Evolutionary conservation across 1,139 yeast species (phyloP), one percentile per base, ranked within the genome.

Genomic region (Spencermartinsiella ligniputridi): DNA sequence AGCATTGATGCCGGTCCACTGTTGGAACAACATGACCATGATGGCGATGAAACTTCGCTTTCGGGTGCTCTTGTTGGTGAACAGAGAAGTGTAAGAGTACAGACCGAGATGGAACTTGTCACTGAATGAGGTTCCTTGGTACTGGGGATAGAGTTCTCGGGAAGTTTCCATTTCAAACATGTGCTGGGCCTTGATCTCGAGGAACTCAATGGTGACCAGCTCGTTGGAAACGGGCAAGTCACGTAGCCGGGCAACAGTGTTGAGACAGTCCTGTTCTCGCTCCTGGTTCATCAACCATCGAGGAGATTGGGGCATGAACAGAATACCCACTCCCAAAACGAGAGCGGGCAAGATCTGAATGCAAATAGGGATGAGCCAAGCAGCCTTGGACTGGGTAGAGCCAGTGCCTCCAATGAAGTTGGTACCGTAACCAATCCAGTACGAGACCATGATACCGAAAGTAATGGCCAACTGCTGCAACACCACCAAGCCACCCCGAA

Each of bases 381-480:
- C 79, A 70, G 61, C 74, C 57, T 19, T 32, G 13, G 42, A 16
- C 34, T 46, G 43, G 18, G 46, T 45, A 9, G 49, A 49, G 4
- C 46, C 46, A 54, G 65, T 74, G 60, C 75, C 73, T 66, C 46
- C 79, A 74, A 59, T 57, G 44, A 56, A 63, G 38, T 56, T 62
- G 40, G 50, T 78, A 74, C 51, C 87, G 69, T 61, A 77, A 76
- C 37, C 86, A 70, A 55, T 79, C 89, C 90, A 84, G 67, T 85
- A 83, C 9, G 90, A 87, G 56, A 82, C 67, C 55, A 79, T 73
- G 38, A 87, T 81, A 57, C 92, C 90, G 45, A 82, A 69, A 37
- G 87, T 87, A 52, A 83, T 78, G 43, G 81, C 77, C 15, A 85
- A 77, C 54, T 88, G 92, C 63, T 84, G 88, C 58, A 81, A 66